A percentile compares a stretch with the other conserved stretches of the same genome.
phyloP scores from a whole-genome alignment of 2,329 filamentous ascomycete species.

The Purpureocillium lavendulum region DNA sequence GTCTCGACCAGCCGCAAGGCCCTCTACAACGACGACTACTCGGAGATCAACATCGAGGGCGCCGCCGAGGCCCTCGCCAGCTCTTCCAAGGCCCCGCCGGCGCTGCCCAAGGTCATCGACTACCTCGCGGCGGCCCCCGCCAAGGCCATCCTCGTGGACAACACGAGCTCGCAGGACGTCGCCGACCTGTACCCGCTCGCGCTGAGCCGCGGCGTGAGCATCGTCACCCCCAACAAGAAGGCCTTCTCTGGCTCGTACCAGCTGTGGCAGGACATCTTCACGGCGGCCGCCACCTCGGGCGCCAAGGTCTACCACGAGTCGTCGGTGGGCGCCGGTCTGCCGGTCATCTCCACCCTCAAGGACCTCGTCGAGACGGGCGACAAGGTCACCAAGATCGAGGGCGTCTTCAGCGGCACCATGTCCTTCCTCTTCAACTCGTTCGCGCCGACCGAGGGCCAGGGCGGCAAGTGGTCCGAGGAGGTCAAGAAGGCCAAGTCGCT shows the following conservation, averaged over 20 bases:
- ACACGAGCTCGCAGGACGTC: conserved; percentile 84
- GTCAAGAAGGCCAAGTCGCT: conserved; percentile 87
- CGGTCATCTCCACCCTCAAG: conserved; percentile 86
- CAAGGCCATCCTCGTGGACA: conserved; percentile 82
- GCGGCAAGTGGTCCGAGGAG: conserved; percentile 82
- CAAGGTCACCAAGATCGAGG: conserved; percentile 84
- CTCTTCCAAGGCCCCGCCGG: conserved; percentile 56
- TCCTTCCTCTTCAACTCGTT: conserved; percentile 98
- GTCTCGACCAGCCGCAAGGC: conserved; percentile 80
- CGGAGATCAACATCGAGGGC: conserved; percentile 53
- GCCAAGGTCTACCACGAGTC: conserved; percentile 93
- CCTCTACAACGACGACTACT: conserved; percentile 66
- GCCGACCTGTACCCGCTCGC: conserved; percentile 77
- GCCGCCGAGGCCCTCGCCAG: conserved; percentile 54
- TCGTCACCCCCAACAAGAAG: conserved; percentile 98
- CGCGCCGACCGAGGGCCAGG: conserved; percentile 65
- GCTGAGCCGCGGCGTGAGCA: conserved; percentile 72
- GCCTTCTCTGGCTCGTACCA: conserved; percentile 77
- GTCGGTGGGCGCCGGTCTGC: conserved; percentile 86
- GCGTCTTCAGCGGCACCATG: conserved; percentile 96
- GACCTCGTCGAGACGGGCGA: conserved; percentile 95
- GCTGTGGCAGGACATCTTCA: conserved; percentile 84
- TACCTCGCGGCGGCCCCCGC: conserved; percentile 72
- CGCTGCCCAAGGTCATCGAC: conserved; percentile 61
- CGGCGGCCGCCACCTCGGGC: conserved; percentile 57